These are phyloP conservation scores for Fusarium chlamydosporum DNA, from an alignment of 2,329 filamentous ascomycete species.

Conservation along the genomic window DNA sequence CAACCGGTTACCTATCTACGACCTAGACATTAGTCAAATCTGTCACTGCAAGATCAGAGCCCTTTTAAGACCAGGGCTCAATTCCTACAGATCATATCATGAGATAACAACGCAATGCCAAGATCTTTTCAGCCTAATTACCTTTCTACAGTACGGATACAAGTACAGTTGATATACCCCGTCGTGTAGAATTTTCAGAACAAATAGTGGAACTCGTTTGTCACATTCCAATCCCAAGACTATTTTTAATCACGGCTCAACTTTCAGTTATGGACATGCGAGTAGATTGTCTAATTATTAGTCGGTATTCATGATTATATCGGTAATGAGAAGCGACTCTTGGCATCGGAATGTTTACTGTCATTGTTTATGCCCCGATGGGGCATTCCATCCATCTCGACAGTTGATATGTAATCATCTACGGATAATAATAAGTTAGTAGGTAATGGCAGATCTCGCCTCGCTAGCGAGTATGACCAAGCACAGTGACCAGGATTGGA, in stretches of 20 bases:
- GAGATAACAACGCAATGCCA: constrained; percentile 2
- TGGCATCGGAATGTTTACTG: constrained; percentile 28
- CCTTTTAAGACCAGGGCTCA: background rate
- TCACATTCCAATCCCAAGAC: constrained; percentile 30
- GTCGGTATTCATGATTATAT: constrained; percentile 13
- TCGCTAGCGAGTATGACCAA: constrained; percentile 17
- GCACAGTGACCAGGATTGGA: background rate
- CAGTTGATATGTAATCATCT: constrained; percentile 16
- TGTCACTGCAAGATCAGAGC: no score
- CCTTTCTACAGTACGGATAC: background rate
- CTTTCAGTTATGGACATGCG: background rate
- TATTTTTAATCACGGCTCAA: background rate
- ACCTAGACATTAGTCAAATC: background rate
- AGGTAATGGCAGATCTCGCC: constrained; percentile 21
- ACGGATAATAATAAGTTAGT: constrained; percentile 38
- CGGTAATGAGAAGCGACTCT: constrained; percentile 17
- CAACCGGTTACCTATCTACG: background rate
- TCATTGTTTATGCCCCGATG: constrained; percentile 2
- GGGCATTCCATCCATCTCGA: background rate
- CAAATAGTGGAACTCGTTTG: background rate
- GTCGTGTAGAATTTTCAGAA: background rate
- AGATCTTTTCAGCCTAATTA: constrained; percentile 10
- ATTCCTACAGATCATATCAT: constrained; percentile 6
- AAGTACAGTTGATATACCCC: background rate
- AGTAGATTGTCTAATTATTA: background rate